Percentiles rank a stretch among this genome's conserved stretches.
Evolutionary conservation across 805 yeast species (phyloP).

Genomic region (Scheffersomyces ergatensis): DNA sequence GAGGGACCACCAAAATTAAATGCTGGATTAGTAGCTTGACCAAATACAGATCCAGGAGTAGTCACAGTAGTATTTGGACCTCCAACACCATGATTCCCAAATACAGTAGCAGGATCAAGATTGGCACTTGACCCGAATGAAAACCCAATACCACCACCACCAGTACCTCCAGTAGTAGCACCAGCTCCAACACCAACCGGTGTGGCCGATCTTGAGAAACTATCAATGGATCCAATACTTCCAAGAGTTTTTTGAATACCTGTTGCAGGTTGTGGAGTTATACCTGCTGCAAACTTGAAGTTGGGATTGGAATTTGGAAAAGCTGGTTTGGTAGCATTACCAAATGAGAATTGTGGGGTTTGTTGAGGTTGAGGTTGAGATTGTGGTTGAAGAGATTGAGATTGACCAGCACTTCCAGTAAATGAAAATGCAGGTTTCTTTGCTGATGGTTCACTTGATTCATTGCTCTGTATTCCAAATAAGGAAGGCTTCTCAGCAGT

Average conservation of each 20-base stretch:
- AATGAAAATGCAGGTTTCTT: slow-evolving; percentile 1
- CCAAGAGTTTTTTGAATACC: neutral
- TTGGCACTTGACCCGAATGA: neutral
- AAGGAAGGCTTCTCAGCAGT: slow-evolving; percentile 2
- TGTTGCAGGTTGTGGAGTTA: slow-evolving; percentile 4
- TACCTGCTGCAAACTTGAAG: slow-evolving; percentile 11
- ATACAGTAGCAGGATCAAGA: slow-evolving; percentile 27
- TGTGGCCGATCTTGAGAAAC: neutral
- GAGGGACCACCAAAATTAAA: slow-evolving; percentile 6
- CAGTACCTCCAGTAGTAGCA: neutral
- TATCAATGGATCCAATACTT: neutral
- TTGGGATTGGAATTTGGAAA: slow-evolving; percentile 2
- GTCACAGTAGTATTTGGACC: slow-evolving; percentile 1
- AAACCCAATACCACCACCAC: neutral
- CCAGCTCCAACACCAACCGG: neutral
- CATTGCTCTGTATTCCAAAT: no score
- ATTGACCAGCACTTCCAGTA: neutral
- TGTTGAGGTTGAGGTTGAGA: neutral
- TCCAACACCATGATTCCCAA: slow-evolving; percentile 13
- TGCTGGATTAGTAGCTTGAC: slow-evolving; percentile 2
- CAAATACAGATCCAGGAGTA: neutral
- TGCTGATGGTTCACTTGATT: neutral
- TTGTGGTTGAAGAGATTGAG: neutral
- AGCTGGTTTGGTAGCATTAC: neutral
- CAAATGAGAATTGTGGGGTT: slow-evolving; percentile 10